Evolutionary conservation across 371 early-diverging fungal species (phyloP).

Genomic region (Mortierella sp.): DNA sequence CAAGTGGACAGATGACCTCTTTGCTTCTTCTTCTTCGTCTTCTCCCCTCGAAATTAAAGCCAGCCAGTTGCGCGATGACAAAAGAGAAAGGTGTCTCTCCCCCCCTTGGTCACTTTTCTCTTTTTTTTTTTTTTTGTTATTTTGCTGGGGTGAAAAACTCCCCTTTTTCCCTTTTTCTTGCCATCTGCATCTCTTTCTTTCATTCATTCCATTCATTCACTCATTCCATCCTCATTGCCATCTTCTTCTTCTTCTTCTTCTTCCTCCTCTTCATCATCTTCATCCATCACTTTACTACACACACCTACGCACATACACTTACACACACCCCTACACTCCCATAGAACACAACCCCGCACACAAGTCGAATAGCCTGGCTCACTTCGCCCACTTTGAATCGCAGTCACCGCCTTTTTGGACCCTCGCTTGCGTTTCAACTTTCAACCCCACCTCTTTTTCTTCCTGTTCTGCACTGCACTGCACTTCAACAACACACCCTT

Average conservation of each 20-base stretch:
- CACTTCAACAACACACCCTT: not conserved
- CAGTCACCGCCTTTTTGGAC: not conserved
- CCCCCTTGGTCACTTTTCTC: too few species aligned
- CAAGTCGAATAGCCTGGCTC: not conserved
- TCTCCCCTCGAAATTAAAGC: too few species aligned
- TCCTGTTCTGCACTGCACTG: too few species aligned
- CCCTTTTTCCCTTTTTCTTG: not conserved
- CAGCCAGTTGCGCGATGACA: too few species aligned
- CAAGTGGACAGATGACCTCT: too few species aligned
- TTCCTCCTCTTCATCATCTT: too few species aligned
- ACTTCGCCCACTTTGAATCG: constrained; percentile 8
- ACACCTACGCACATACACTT: not conserved
- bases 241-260: not conserved
- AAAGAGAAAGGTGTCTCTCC: not conserved
- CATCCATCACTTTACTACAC: not conserved
- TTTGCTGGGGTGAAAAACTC: not conserved
- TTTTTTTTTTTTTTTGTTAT: not conserved
- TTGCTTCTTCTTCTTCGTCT: too few species aligned
- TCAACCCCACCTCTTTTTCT: not conserved
- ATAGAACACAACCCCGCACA: not conserved
- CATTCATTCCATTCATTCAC: not conserved
- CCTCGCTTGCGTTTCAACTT: not conserved
- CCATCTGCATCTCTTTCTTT: too few species aligned
- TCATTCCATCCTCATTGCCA: not conserved
- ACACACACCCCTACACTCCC: not conserved